Evolutionary conservation across 352 stramenopile genomes (phyloP).

Genomic region (Saprolegnia diclina): DNA sequence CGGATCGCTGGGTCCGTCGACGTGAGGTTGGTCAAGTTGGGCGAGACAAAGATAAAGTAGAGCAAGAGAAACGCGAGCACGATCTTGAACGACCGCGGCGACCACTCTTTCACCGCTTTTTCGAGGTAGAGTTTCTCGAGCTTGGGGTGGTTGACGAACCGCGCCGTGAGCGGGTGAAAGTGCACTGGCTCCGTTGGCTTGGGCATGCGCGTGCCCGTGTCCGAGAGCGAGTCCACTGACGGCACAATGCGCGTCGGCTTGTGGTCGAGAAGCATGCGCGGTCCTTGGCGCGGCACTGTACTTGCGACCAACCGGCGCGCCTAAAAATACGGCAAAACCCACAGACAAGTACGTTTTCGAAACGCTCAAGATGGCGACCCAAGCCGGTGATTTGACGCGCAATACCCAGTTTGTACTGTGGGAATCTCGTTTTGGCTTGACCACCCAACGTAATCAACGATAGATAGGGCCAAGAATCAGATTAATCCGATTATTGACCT

Average conservation of each 20-base stretch:
- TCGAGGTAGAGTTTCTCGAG: conserved; percentile 77
- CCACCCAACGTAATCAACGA: too few species aligned
- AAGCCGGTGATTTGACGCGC: too few species aligned
- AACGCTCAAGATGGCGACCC: too few species aligned
- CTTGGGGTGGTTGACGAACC: conserved; percentile 61
- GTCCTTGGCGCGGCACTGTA: background rate
- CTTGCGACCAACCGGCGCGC: background rate
- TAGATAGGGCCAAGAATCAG: too few species aligned
- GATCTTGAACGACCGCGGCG: conserved; percentile 54
- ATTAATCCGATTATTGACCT: too few species aligned
- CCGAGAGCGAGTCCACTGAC: conserved; percentile 11
- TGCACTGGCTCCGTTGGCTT: background rate
- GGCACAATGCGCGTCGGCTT: conserved; percentile 22
- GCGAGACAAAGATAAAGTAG: conserved; percentile 67
- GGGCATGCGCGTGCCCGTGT: conserved; percentile 13
- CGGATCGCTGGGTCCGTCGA: conserved; percentile 50
- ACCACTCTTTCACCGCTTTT: conserved; percentile 75
- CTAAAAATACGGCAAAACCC: too few species aligned
- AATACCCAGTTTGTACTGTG: too few species aligned
- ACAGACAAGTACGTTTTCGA: too few species aligned
- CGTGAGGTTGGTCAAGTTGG: conserved; percentile 63
- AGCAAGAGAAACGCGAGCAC: conserved; percentile 58
- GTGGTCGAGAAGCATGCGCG: conserved; percentile 6
- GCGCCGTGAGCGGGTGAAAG: conserved; percentile 66
- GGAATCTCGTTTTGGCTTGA: too few species aligned